phyloP scores from a whole-genome alignment of 768 basidiomycete species.

The Russula sp. region DNA sequence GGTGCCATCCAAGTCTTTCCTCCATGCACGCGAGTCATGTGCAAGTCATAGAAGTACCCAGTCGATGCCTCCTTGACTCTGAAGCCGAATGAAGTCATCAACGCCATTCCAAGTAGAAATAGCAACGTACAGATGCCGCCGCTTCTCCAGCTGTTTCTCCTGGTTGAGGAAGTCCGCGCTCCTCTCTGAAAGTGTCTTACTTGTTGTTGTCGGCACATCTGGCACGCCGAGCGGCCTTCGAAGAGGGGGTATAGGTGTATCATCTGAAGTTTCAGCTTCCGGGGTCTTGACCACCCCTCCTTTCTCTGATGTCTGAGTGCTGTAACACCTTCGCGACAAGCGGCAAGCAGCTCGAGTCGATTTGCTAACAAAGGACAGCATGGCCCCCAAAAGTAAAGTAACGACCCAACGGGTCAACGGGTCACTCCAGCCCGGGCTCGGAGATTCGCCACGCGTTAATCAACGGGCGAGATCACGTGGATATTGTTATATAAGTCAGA shows the following conservation, averaged over 20 bases:
- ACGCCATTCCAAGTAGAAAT: constrained; percentile 38
- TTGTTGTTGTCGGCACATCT: constrained; percentile 44
- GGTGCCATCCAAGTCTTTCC: constrained; percentile 97
- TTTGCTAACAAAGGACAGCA: background rate
- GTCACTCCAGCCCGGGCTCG: background rate
- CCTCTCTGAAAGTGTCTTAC: constrained; percentile 41
- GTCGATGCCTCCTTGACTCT: constrained; percentile 60
- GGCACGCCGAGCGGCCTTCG: constrained; percentile 70
- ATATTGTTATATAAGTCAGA: constrained; percentile 4
- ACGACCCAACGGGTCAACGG: too few species aligned
- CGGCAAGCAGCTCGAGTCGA: background rate
- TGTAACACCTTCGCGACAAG: constrained; percentile 5
- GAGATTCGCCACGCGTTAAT: background rate
- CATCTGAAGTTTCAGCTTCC: background rate
- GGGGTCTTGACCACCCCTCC: background rate
- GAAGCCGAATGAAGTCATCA: background rate
- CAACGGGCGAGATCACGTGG: constrained; percentile 8
- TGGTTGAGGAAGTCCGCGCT: constrained; percentile 64
- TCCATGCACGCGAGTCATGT: constrained; percentile 71
- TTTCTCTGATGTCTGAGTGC: background rate
- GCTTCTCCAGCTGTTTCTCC: constrained; percentile 61
- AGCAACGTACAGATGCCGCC: constrained; percentile 46
- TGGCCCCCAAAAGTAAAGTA: background rate
- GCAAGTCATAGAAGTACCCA: constrained; percentile 86
- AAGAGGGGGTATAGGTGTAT: constrained; percentile 31